These are phyloP conservation scores for Leccinum rimulosum DNA, from an alignment of 768 basidiomycete species.

Conservation along the genomic window DNA sequence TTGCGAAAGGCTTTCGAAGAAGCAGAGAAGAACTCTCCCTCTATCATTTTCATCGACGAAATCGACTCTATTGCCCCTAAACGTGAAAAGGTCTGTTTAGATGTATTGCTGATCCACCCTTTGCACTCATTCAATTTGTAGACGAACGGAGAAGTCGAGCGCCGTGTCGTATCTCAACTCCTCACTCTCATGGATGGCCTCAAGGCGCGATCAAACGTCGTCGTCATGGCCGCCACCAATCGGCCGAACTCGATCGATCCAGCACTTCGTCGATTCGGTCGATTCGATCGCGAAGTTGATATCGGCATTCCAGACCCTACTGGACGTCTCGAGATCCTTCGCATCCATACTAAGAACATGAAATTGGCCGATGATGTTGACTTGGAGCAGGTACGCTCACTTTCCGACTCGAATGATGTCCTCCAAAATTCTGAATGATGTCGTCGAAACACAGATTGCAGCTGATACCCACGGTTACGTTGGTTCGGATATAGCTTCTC, in stretches of 20 bases:
- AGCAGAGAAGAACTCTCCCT: conserved; percentile 99
- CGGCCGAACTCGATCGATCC: conserved; percentile 99
- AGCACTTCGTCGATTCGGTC: conserved; percentile 96
- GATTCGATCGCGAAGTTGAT: conserved; percentile 99
- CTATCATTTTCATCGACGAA: conserved; percentile 99
- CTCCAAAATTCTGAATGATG: conserved; percentile 6
- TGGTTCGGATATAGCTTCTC: conserved; percentile 94
- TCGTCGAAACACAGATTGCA: conserved; percentile 65
- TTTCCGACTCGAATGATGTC: not conserved
- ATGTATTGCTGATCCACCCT: not conserved
- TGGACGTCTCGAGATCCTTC: conserved; percentile 96
- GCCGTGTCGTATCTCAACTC: conserved; percentile 97
- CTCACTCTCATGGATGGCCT: conserved; percentile 99
- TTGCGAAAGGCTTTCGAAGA: conserved; percentile 98
- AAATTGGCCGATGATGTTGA: conserved; percentile 96
- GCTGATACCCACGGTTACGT: conserved; percentile 99
- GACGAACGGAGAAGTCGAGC: conserved; percentile 99
- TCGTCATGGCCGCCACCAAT: conserved; percentile 99
- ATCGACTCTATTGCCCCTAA: conserved; percentile 99
- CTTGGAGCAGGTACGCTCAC: conserved; percentile 72
- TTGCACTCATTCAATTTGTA: conserved; percentile 28
- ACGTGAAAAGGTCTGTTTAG: conserved; percentile 83
- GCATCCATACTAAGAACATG: conserved; percentile 99
- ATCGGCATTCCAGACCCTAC: conserved; percentile 99
- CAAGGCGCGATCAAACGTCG: conserved; percentile 97